Percentiles rank a stretch among this genome's conserved stretches.
Conservation (phyloP, 371 early-diverging fungal genomes). For the Mucor piriformis region DNA sequence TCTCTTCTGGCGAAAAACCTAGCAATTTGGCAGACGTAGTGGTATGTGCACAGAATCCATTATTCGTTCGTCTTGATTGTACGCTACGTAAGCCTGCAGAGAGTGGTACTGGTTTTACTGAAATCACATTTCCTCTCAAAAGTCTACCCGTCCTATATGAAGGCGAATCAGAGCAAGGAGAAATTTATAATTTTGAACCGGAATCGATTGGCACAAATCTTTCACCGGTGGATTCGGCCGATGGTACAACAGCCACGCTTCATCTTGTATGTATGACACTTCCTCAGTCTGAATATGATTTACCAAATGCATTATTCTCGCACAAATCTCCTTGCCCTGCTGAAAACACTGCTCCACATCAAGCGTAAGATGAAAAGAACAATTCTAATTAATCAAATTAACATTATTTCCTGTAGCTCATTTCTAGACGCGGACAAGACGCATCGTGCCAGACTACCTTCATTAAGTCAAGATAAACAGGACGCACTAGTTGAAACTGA, state of each 20-base stretch:
- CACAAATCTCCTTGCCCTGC: slow-evolving; percentile 37
- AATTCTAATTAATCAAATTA: too few species aligned
- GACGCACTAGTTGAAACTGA: slow-evolving; percentile 66
- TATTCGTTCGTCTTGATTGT: slow-evolving; percentile 71
- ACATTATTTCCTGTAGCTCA: slow-evolving; percentile 19
- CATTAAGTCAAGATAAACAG: slow-evolving; percentile 56
- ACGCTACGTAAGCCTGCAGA: slow-evolving; percentile 55
- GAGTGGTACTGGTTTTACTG: slow-evolving; percentile 37
- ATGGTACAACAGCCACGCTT: slow-evolving; percentile 70
- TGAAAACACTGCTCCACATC: slow-evolving; percentile 28
- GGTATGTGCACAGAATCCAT: slow-evolving; percentile 61
- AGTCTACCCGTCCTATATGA: slow-evolving; percentile 62
- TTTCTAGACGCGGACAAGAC: slow-evolving; percentile 35
- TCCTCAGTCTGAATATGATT: slow-evolving; percentile 53
- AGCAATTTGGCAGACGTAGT: slow-evolving; percentile 58
- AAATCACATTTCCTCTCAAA: slow-evolving; percentile 57
- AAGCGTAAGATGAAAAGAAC: slow-evolving; percentile 43
- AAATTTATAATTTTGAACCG: slow-evolving; percentile 60
- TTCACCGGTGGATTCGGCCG: slow-evolving; percentile 72
- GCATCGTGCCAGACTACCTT: slow-evolving; percentile 42
- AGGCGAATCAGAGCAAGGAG: slow-evolving; percentile 37
- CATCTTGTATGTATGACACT: slow-evolving; percentile 70
- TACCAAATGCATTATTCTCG: slow-evolving; percentile 27
- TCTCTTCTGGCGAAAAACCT: slow-evolving; percentile 46
- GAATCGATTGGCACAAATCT: slow-evolving; percentile 61